Evolutionary conservation across 345 rosid genomes (phyloP), one percentile per base, ranked within the genome.

Genomic region (Eucalyptus albens): DNA sequence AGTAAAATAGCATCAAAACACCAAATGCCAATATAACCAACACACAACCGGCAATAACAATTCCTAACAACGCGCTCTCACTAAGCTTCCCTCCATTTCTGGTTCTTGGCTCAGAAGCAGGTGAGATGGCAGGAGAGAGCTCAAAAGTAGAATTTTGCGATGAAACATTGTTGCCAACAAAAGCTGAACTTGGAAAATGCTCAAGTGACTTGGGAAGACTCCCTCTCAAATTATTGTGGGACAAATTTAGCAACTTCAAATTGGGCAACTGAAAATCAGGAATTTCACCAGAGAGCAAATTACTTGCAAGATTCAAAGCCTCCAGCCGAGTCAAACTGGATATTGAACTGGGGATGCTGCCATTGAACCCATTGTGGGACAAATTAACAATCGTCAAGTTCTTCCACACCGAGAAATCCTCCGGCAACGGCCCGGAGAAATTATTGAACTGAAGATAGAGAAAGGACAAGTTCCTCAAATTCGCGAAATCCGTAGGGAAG

Each of bases 171-270:
- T 97, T 97, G 69, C 98, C 98, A 12, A 86, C 86, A 91, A 97
- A 97, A 51, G 98, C 94, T 60, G 98, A 95, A 90, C 91, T 93
- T 13, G 98, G 95, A 88, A 96, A 97, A 33, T 91, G 91, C 88
- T 93, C 92, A 89, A 97, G 96, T 40, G 95, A 88, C 29, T 88
- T 87, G 11, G 99, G 98, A 88, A 97, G 93, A 24, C 95, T 91
- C 86, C 99, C 99, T 72, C 92, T 93, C 65, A 97, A 95, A 91
- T 94, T 92, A 88, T 97, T 97, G 91, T 93, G 92, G 92, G 98
- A 94, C 90, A 97, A 89, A 93, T 96, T 96, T 81, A 97, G 90
- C 91, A 86, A 95, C 91, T 91, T 92, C 77, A 97, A 92, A 86
- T 89, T 91, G 29, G 81, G 87, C 81, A 90, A 31, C 21, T 72